Evolutionary conservation across 106 monocot species (phyloP).

Genomic region (Dioscorea alata): DNA sequence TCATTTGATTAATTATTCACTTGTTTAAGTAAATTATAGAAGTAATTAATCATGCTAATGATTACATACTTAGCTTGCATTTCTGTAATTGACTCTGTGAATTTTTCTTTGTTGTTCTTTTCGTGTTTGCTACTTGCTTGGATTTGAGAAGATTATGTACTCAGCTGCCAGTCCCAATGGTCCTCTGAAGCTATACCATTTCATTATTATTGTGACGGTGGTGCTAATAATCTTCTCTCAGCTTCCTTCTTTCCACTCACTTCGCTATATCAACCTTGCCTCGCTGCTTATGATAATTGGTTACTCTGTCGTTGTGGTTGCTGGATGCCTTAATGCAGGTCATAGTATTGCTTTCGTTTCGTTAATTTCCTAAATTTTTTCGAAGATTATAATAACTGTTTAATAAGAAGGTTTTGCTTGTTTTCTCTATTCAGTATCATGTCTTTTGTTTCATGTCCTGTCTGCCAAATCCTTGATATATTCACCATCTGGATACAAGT

Average conservation of each 20-base stretch:
- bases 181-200: constrained; percentile 65
- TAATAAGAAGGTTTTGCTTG: too few species aligned
- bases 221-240: constrained; percentile 73
- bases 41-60: too few species aligned
- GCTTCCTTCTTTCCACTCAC: constrained; percentile 82
- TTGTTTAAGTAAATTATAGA: too few species aligned
- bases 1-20: too few species aligned
- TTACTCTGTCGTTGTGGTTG: constrained; percentile 59
- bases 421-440: too few species aligned
- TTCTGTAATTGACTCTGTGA: too few species aligned
- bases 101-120: not conserved
- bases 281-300: constrained; percentile 66
- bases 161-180: constrained; percentile 42
- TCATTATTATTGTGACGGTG: constrained; percentile 65
- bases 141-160: constrained; percentile 56
- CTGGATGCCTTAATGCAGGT: constrained; percentile 67
- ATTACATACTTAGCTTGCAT: too few species aligned
- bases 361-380: not conserved
- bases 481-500: not conserved
- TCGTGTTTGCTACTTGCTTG: not conserved
- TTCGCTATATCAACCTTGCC: constrained; percentile 64
- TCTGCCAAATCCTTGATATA: too few species aligned
- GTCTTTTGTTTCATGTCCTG: too few species aligned
- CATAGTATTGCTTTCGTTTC: not conserved
- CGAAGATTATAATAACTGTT: not conserved